Evolutionary conservation across 495 filamentous ascomycete genomes (phyloP).

Genomic region (Hypoxylon intermedium): DNA sequence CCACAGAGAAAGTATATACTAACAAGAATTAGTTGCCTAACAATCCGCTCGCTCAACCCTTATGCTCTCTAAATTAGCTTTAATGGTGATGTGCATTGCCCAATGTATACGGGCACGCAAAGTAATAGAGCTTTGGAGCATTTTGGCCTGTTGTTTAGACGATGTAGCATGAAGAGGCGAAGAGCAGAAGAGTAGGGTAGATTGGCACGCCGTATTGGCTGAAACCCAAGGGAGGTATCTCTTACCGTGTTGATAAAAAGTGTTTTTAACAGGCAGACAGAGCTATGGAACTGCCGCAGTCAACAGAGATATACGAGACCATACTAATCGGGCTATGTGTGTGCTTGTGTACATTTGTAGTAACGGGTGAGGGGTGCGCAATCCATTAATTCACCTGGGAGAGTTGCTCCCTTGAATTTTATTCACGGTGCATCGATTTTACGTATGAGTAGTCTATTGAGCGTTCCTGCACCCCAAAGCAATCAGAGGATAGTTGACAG

Average conservation of each 20-base stretch:
- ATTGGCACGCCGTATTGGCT: constrained; percentile 27
- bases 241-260: constrained; percentile 40
- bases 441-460: neutral
- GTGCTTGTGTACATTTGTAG: neutral
- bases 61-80: constrained; percentile 77
- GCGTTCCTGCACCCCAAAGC: neutral
- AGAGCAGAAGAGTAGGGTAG: constrained; percentile 33
- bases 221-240: constrained; percentile 25
- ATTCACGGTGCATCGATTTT: neutral
- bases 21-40: constrained; percentile 77
- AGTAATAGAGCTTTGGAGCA: constrained; percentile 18
- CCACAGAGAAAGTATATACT: constrained; percentile 39
- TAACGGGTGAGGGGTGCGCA: neutral
- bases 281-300: constrained; percentile 33
- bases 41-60: constrained; percentile 95
- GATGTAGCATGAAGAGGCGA: constrained; percentile 22
- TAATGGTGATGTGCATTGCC: constrained; percentile 17
- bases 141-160: constrained; percentile 31
- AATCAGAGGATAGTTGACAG: neutral
- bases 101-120: constrained; percentile 19
- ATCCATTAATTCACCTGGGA: neutral
- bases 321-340: constrained; percentile 10
- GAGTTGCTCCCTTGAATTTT: neutral
- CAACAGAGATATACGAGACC: constrained; percentile 39
- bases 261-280: constrained; percentile 32